Evolutionary conservation across 306 rosid species (phyloP).

Genomic region (Acacia confusa): DNA sequence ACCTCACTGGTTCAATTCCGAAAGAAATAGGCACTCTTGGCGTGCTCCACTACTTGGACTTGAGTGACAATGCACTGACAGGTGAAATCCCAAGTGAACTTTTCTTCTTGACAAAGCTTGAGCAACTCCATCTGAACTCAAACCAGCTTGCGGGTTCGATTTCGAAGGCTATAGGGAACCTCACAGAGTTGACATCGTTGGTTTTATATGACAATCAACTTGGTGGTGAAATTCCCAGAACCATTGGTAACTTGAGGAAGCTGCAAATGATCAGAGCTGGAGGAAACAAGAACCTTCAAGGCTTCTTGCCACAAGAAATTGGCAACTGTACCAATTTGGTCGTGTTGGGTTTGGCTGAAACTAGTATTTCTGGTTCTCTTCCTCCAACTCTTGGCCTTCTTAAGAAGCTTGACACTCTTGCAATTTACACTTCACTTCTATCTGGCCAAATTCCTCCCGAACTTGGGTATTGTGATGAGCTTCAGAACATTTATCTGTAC

Average conservation of each 20-base stretch:
- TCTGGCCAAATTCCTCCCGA: slow-evolving; percentile 78
- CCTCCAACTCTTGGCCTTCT: slow-evolving; percentile 65
- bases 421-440: slow-evolving; percentile 71
- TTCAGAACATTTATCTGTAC: slow-evolving; percentile 66
- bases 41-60: slow-evolving; percentile 52
- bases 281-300: slow-evolving; percentile 83
- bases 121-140: slow-evolving; percentile 66
- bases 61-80: slow-evolving; percentile 69
- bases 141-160: slow-evolving; percentile 67
- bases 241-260: slow-evolving; percentile 57
- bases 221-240: slow-evolving; percentile 59
- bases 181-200: slow-evolving; percentile 50
- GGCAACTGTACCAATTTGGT: slow-evolving; percentile 70
- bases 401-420: slow-evolving; percentile 69
- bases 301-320: slow-evolving; percentile 65
- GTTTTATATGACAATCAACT: slow-evolving; percentile 69
- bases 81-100: slow-evolving; percentile 77
- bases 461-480: slow-evolving; percentile 67
- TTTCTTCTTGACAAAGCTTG: slow-evolving; percentile 47
- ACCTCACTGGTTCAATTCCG: slow-evolving; percentile 86
- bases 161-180: slow-evolving; percentile 68
- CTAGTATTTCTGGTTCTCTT: slow-evolving; percentile 72
- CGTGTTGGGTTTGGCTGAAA: slow-evolving; percentile 82
- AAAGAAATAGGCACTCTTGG: slow-evolving; percentile 49
- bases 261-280: slow-evolving; percentile 78